phyloP scores from a whole-genome alignment of 768 basidiomycete genomes.

The Chlorophyllum brunneum region DNA sequence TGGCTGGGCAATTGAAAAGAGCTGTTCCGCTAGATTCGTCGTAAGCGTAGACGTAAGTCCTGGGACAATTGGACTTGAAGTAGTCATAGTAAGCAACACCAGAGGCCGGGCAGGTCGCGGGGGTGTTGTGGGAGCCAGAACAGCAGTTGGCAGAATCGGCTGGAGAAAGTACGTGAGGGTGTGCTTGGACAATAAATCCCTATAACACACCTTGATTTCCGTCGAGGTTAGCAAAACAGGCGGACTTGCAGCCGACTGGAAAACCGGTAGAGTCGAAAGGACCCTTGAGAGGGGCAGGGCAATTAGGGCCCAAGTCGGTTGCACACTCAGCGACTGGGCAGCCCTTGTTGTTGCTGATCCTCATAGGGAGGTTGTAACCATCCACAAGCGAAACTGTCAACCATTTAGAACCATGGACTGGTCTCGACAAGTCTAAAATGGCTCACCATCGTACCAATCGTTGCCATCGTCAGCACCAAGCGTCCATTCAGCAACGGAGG shows the following conservation, averaged over 20 bases:
- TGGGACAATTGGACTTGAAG: slow-evolving; percentile 42
- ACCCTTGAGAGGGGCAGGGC: slow-evolving; percentile 48
- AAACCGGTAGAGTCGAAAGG: slow-evolving; percentile 49
- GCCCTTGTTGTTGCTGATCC: slow-evolving; percentile 50
- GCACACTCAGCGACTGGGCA: slow-evolving; percentile 55
- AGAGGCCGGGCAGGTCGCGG: slow-evolving; percentile 53
- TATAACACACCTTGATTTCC: slow-evolving; percentile 33
- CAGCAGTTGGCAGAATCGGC: slow-evolving; percentile 65
- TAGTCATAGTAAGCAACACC: slow-evolving; percentile 34
- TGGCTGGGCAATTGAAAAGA: slow-evolving; percentile 46
- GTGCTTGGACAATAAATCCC: background rate
- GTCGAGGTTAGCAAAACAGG: slow-evolving; percentile 44
- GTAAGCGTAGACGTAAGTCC: slow-evolving; percentile 51
- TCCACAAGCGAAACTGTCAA: slow-evolving; percentile 59
- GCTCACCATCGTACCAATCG: slow-evolving; percentile 51
- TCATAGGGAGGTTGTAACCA: slow-evolving; percentile 60
- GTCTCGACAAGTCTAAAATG: background rate
- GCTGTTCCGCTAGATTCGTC: slow-evolving; percentile 52
- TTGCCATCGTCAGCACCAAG: slow-evolving; percentile 32
- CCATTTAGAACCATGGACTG: background rate
- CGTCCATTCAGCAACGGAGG: slow-evolving; percentile 64
- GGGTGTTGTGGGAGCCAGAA: slow-evolving; percentile 48
- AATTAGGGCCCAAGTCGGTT: slow-evolving; percentile 57
- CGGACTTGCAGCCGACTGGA: slow-evolving; percentile 58
- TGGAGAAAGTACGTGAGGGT: slow-evolving; percentile 14